phyloP scores from a whole-genome alignment of 352 stramenopile genomes.

The Phytopythium vexans region DNA sequence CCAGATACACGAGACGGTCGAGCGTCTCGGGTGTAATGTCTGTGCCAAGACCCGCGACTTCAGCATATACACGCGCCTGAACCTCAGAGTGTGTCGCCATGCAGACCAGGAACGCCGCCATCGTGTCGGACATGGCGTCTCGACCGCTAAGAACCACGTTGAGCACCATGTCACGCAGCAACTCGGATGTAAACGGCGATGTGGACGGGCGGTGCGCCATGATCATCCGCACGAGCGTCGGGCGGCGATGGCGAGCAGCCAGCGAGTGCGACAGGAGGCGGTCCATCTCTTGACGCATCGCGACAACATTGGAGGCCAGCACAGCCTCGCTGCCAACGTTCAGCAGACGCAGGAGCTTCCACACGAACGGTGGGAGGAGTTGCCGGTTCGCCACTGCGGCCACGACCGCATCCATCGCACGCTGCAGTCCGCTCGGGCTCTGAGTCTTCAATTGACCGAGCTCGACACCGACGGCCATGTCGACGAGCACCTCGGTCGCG shows the following conservation, averaged over 20 bases:
- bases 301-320: conserved; percentile 8
- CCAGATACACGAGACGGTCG: conserved; percentile 32
- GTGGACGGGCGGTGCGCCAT: conserved; percentile 14
- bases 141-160: conserved; percentile 66
- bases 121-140: conserved; percentile 57
- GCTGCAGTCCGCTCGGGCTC: conserved; percentile 13
- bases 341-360: conserved; percentile 31
- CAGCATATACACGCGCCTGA: conserved; percentile 39
- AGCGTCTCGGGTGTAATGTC: too few species aligned
- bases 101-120: conserved; percentile 61
- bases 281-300: conserved; percentile 5
- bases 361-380: conserved; percentile 13
- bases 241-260: too few species aligned
- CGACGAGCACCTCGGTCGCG: conserved; percentile 27
- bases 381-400: conserved; percentile 9
- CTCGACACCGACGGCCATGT: conserved; percentile 28
- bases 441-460: conserved; percentile 11
- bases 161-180: conserved; percentile 65
- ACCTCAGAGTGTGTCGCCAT: conserved; percentile 45
- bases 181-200: conserved; percentile 10
- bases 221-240: neutral
- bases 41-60: conserved; percentile 10
- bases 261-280: conserved; percentile 5
- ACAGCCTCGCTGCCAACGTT: conserved; percentile 24
- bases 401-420: conserved; percentile 19